Conservation (phyloP, 75 land plant species). For the Sequoia sempervirens region DNA sequence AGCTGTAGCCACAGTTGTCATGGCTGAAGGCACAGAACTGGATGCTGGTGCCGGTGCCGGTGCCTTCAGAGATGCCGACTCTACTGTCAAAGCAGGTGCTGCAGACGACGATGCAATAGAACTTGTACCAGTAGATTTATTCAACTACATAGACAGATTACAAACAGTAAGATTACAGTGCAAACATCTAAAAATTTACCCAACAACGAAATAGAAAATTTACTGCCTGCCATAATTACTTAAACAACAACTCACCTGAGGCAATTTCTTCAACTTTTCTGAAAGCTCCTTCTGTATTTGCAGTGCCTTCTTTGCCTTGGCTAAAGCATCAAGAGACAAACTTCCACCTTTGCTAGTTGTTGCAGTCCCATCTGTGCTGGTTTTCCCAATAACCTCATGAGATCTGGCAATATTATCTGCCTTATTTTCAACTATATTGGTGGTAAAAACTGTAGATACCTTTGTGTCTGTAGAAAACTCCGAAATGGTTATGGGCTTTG, state of each 20-base stretch:
- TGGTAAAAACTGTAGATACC: constrained; percentile 72
- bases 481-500: constrained; percentile 17
- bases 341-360: constrained; percentile 59
- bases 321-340: constrained; percentile 80
- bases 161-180: background rate
- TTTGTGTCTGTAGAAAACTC: constrained; percentile 35
- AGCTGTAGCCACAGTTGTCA: constrained; percentile 15
- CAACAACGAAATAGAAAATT: background rate
- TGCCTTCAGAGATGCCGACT: background rate
- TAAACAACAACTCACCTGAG: constrained; percentile 37
- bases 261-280: constrained; percentile 85
- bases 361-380: constrained; percentile 71
- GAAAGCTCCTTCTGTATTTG: constrained; percentile 76
- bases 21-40: constrained; percentile 8
- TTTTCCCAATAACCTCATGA: constrained; percentile 75
- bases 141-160: constrained; percentile 26
- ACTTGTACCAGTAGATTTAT: constrained; percentile 29
- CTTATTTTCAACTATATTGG: constrained; percentile 59
- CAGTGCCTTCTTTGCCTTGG: constrained; percentile 80
- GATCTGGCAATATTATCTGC: constrained; percentile 69
- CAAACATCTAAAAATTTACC: background rate
- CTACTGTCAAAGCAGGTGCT: constrained; percentile 4
- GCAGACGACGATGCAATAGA: constrained; percentile 21
- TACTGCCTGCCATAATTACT: background rate
- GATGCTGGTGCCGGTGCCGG: constrained; percentile 17